A percentile compares a stretch with the other conserved stretches of the same genome.
Evolutionary conservation across 1,284 basidiomycete genomes (phyloP).

Genomic region (Apiotrichum brassicae): DNA sequence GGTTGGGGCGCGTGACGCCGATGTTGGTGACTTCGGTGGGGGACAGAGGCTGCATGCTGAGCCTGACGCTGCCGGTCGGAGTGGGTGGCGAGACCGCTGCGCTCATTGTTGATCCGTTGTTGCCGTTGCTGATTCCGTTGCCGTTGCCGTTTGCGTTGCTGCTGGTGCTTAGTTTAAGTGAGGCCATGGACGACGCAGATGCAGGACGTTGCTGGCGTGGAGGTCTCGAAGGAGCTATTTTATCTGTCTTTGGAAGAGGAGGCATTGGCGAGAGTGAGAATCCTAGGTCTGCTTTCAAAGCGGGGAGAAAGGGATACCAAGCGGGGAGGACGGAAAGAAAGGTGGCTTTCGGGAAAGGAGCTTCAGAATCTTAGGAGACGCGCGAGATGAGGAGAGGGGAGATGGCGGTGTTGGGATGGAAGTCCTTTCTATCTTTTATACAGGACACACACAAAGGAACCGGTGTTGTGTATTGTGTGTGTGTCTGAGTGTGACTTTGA

Average conservation of each 20-base stretch:
- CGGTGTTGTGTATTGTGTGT: no score
- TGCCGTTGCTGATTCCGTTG: no score
- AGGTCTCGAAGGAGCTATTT: background rate
- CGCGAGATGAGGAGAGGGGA: no score
- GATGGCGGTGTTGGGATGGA: no score
- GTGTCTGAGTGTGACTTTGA: no score
- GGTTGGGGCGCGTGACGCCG: conserved; percentile 6
- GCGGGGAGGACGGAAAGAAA: no score
- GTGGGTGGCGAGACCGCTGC: background rate
- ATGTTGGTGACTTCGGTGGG: conserved; percentile 6
- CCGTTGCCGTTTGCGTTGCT: background rate
- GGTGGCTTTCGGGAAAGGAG: no score
- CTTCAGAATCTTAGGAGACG: no score
- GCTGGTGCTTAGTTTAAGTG: background rate
- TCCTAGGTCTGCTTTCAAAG: no score
- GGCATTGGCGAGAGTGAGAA: background rate
- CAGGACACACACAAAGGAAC: no score
- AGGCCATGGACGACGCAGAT: background rate
- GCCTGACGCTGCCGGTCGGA: background rate
- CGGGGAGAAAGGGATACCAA: no score
- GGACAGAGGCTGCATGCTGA: conserved; percentile 3
- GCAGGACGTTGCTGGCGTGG: background rate
- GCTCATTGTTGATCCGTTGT: background rate
- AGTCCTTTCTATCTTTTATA: no score
- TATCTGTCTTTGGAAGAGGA: background rate